Evolutionary conservation across 1,139 yeast genomes (phyloP).

Genomic region (Petasospora rhodanensis): DNA sequence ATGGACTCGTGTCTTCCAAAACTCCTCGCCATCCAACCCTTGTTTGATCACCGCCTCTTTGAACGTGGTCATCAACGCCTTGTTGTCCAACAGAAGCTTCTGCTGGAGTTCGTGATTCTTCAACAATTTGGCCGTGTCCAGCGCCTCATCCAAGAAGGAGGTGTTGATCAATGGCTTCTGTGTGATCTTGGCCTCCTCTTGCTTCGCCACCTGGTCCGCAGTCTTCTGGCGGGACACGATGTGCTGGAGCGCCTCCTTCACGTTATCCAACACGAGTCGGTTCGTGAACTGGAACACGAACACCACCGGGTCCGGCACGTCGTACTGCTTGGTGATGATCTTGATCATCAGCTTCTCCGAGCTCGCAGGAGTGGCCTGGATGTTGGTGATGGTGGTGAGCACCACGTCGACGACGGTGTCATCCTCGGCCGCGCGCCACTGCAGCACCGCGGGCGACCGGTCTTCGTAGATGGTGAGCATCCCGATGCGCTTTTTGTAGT

Average conservation of each 20-base stretch:
- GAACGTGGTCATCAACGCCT: conserved; percentile 67
- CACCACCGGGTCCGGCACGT: conserved; percentile 42
- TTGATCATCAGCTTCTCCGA: conserved; percentile 67
- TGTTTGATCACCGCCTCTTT: conserved; percentile 84
- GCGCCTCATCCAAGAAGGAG: conserved; percentile 35
- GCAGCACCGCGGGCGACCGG: conserved; percentile 55
- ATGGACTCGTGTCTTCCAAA: conserved; percentile 85
- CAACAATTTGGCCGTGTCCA: conserved; percentile 48
- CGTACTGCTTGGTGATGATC: conserved; percentile 42
- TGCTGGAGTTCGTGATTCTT: conserved; percentile 78
- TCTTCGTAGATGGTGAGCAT: conserved; percentile 64
- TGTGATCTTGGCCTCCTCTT: conserved; percentile 30
- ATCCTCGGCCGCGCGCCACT: conserved; percentile 70
- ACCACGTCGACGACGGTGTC: conserved; percentile 45
- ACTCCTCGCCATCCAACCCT: conserved; percentile 73
- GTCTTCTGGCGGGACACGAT: conserved; percentile 67
- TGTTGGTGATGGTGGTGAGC: conserved; percentile 48
- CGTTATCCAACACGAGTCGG: conserved; percentile 70
- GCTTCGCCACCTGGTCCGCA: conserved; percentile 27
- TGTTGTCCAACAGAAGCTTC: conserved; percentile 64
- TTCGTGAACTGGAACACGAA: conserved; percentile 60
- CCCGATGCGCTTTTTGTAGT: conserved; percentile 63
- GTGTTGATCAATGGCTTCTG: conserved; percentile 34
- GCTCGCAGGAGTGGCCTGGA: conserved; percentile 73
- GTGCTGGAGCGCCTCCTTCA: conserved; percentile 65